Conservation (phyloP, 169 alveolate species). For the Plasmodium gaboni region DNA sequence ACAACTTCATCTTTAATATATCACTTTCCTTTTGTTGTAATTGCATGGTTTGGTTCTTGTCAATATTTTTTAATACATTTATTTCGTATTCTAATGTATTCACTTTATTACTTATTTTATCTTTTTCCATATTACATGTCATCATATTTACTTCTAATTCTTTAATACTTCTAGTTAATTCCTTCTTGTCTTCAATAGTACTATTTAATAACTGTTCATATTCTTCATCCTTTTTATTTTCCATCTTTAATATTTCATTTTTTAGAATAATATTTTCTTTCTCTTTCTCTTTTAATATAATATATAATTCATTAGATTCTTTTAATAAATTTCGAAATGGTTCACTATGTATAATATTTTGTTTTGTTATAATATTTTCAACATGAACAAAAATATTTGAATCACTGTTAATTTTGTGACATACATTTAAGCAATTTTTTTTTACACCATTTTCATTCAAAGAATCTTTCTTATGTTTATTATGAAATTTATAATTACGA, state of each 20-base stretch:
- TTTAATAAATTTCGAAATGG: constrained; percentile 31
- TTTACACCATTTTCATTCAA: background rate
- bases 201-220: constrained; percentile 32
- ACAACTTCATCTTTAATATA: constrained; percentile 19
- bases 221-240: constrained; percentile 55
- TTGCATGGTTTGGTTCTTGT: constrained; percentile 36
- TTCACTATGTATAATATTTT: constrained; percentile 43
- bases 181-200: constrained; percentile 20
- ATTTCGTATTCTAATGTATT: constrained; percentile 36
- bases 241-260: constrained; percentile 44
- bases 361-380: constrained; percentile 48
- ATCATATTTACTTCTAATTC: constrained; percentile 29
- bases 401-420: background rate
- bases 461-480: too few relatives aligned
- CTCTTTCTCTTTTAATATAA: constrained; percentile 38
- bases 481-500: background rate
- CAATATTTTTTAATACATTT: constrained; percentile 20
- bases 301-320: constrained; percentile 31
- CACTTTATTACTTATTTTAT: constrained; percentile 17
- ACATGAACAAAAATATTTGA: background rate
- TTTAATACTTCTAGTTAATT: constrained; percentile 26
- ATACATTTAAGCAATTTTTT: too few relatives aligned
- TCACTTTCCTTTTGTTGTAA: constrained; percentile 58
- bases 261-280: constrained; percentile 34
- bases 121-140: constrained; percentile 35